Conservation (phyloP, 306 rosid genomes). For the Ammopiptanthus mongolicus region DNA sequence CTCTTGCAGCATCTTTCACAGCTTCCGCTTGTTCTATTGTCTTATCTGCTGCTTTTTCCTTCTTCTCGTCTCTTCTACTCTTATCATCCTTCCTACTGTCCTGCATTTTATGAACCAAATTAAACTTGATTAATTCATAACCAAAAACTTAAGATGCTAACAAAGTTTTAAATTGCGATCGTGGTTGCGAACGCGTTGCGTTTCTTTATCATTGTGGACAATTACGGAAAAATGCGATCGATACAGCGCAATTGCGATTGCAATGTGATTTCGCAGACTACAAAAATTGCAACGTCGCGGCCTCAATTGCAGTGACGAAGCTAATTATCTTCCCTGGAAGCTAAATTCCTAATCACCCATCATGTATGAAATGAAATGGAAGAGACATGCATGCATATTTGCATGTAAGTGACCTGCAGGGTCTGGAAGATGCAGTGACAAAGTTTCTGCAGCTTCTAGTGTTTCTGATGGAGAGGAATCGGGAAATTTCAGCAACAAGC, state of each 20-base stretch:
- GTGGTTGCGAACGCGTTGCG: too few relatives aligned
- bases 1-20: conserved; percentile 41
- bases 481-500: conserved; percentile 19
- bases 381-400: not conserved
- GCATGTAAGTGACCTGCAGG: conserved; percentile 26
- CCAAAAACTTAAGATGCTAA: not conserved
- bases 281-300: too few relatives aligned
- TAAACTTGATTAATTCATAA: not conserved
- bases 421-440: conserved; percentile 29
- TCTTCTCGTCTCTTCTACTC: conserved; percentile 21
- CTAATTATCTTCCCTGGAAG: too few relatives aligned
- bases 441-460: conserved; percentile 10
- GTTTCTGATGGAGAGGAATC: not conserved
- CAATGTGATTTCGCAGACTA: too few relatives aligned
- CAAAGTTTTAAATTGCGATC: too few relatives aligned
- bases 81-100: conserved; percentile 10
- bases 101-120: not conserved
- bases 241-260: too few relatives aligned
- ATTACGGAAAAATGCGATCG: too few relatives aligned
- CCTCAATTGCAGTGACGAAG: too few relatives aligned
- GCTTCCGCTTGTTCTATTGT: conserved; percentile 53
- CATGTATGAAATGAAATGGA: too few relatives aligned
- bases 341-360: not conserved
- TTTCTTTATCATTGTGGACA: too few relatives aligned
- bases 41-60: conserved; percentile 30